Evolutionary conservation across 2,329 filamentous ascomycete species (phyloP).

Genomic region (Ploettnerulaceae sp.): DNA sequence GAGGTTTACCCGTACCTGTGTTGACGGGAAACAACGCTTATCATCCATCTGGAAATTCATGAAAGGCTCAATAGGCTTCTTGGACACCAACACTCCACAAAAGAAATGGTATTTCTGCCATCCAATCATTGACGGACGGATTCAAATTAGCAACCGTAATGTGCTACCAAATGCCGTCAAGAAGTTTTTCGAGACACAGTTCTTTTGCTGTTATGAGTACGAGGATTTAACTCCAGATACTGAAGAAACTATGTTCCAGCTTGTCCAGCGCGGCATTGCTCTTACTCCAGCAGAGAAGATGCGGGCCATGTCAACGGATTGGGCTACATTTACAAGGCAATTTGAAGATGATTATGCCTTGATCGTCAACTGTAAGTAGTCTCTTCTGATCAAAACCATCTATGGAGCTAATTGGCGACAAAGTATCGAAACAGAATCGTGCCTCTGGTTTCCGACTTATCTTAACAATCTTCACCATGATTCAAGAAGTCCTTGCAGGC

Average conservation of each 20-base stretch:
- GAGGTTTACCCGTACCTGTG: conserved; percentile 35
- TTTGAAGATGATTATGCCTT: conserved; percentile 40
- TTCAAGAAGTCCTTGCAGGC: conserved; percentile 32
- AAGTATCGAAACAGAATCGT: conserved; percentile 35
- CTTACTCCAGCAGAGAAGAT: conserved; percentile 43
- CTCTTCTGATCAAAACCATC: not conserved
- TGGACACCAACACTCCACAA: conserved; percentile 36
- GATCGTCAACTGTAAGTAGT: conserved; percentile 35
- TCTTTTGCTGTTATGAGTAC: conserved; percentile 42
- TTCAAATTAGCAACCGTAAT: conserved; percentile 26
- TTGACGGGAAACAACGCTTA: conserved; percentile 46
- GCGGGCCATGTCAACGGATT: conserved; percentile 40
- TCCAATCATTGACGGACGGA: conserved; percentile 24
- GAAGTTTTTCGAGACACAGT: conserved; percentile 36
- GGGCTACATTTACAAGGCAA: conserved; percentile 41
- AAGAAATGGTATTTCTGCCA: conserved; percentile 39
- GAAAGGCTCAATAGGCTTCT: conserved; percentile 40
- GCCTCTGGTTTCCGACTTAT: conserved; percentile 35
- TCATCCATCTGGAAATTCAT: conserved; percentile 42
- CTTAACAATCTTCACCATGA: conserved; percentile 35
- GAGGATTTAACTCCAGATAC: conserved; percentile 36
- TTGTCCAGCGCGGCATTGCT: conserved; percentile 43
- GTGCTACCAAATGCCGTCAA: conserved; percentile 36
- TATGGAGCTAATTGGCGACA: conserved; percentile 6
- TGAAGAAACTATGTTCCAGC: conserved; percentile 44